Conservation (phyloP, 129 eudicot species). For the Arctium lappa region DNA sequence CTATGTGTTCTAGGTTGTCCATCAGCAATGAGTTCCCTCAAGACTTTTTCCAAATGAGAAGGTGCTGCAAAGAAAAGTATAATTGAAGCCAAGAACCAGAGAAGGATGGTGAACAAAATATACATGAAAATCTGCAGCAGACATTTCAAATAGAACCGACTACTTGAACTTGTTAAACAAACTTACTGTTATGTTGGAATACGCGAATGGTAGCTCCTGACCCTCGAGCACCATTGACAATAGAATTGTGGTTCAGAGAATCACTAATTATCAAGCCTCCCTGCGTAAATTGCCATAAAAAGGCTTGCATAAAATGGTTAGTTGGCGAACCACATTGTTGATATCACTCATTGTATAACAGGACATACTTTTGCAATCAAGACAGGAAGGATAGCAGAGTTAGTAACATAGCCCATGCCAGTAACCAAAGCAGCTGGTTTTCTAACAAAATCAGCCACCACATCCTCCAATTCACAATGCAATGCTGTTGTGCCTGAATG, state of each 20-base stretch:
- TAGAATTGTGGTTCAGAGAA: slow-evolving; percentile 79
- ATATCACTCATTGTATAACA: neutral
- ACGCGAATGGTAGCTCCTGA: slow-evolving; percentile 78
- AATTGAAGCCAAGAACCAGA: neutral
- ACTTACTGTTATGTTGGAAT: slow-evolving; percentile 77
- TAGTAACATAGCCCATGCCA: slow-evolving; percentile 93
- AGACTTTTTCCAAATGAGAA: slow-evolving; percentile 71
- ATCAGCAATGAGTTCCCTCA: slow-evolving; percentile 83
- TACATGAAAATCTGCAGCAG: neutral
- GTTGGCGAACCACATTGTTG: neutral
- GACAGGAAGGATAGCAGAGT: slow-evolving; percentile 76
- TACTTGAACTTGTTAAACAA: neutral
- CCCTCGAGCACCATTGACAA: slow-evolving; percentile 87
- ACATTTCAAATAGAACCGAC: neutral
- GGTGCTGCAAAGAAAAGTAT: slow-evolving; percentile 40
- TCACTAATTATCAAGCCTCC: slow-evolving; percentile 85
- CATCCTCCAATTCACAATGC: slow-evolving; percentile 65
- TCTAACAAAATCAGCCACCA: slow-evolving; percentile 73
- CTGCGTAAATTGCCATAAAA: slow-evolving; percentile 30
- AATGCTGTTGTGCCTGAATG: slow-evolving; percentile 63
- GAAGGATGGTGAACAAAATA: neutral
- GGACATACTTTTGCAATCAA: slow-evolving; percentile 57
- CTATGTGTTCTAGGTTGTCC: slow-evolving; percentile 93
- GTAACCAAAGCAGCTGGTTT: slow-evolving; percentile 70
- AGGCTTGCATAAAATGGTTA: neutral